These are phyloP conservation scores for Fusarium sp. DNA, from an alignment of 2,329 filamentous ascomycete genomes.

Conservation along the genomic window DNA sequence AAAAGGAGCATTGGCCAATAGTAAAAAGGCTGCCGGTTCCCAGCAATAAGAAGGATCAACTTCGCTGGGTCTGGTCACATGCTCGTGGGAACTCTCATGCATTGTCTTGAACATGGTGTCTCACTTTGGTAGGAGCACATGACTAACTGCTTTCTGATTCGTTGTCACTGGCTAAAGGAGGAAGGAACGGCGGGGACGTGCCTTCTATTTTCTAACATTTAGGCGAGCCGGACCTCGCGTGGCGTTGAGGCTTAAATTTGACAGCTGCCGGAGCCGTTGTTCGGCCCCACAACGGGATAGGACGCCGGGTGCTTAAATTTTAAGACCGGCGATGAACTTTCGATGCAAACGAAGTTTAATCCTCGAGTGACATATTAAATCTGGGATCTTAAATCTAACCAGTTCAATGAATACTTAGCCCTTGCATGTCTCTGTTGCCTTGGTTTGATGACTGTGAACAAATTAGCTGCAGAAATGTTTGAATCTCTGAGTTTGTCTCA, in stretches of 20 bases:
- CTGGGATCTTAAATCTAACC: not conserved
- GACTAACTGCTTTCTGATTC: slow-evolving; percentile 12
- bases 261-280: slow-evolving; percentile 6
- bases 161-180: not conserved
- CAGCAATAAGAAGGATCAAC: not conserved
- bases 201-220: slow-evolving; percentile 9
- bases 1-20: not conserved
- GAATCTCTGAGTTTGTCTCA: not conserved
- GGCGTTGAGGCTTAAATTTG: slow-evolving; percentile 17
- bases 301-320: slow-evolving; percentile 10
- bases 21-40: not conserved
- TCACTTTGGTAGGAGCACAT: slow-evolving; percentile 9
- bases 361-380: not conserved
- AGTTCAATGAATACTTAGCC: not conserved
- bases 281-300: slow-evolving; percentile 25
- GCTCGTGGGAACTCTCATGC: not conserved
- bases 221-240: not conserved
- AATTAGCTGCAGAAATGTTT: not conserved
- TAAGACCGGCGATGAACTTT: not conserved
- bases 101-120: not conserved
- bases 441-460: not conserved
- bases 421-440: not conserved
- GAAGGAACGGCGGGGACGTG: slow-evolving; percentile 15
- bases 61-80: not conserved
- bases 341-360: not conserved